Conservation (phyloP, 139 green algal species). For the Asterochloris erici region DNA sequence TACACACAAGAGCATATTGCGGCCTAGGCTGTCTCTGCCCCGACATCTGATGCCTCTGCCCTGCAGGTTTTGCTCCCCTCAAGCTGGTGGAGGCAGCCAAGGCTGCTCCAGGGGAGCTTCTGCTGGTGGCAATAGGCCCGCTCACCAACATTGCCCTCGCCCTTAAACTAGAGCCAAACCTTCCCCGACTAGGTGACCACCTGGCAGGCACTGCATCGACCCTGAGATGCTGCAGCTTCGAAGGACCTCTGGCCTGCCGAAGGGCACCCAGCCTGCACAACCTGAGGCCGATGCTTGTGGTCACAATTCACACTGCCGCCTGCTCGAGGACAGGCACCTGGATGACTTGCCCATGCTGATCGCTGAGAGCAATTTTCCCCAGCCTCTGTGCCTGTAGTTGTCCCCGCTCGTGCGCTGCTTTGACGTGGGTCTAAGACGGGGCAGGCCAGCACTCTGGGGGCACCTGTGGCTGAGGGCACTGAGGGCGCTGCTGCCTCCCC, state of each 20-base stretch:
- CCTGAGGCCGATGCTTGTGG: no score
- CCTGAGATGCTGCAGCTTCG: no score
- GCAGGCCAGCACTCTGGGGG: not conserved
- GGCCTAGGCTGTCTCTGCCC: not conserved
- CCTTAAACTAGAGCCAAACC: slow-evolving; percentile 10
- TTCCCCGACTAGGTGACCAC: slow-evolving; percentile 12
- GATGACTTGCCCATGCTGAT: not conserved
- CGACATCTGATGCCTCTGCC: not conserved
- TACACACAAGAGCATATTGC: not conserved
- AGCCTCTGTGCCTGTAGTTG: no score
- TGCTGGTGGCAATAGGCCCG: slow-evolving; percentile 30
- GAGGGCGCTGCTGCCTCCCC: not conserved
- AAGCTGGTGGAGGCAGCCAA: slow-evolving; percentile 19
- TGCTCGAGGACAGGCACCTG: not conserved
- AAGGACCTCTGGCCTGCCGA: no score
- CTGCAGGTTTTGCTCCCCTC: slow-evolving; percentile 7
- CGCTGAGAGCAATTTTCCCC: no score
- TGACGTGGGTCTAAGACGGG: not conserved
- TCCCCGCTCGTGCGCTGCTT: no score
- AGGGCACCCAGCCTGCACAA: no score
- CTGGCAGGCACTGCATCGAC: no score
- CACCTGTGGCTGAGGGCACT: not conserved
- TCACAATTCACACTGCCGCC: no score
- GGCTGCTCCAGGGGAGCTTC: slow-evolving; percentile 6
- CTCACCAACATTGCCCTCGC: slow-evolving; percentile 46